These are phyloP conservation scores for Neoarthrinium moseri DNA, from an alignment of 2,329 filamentous ascomycete genomes.

Conservation along the genomic window DNA sequence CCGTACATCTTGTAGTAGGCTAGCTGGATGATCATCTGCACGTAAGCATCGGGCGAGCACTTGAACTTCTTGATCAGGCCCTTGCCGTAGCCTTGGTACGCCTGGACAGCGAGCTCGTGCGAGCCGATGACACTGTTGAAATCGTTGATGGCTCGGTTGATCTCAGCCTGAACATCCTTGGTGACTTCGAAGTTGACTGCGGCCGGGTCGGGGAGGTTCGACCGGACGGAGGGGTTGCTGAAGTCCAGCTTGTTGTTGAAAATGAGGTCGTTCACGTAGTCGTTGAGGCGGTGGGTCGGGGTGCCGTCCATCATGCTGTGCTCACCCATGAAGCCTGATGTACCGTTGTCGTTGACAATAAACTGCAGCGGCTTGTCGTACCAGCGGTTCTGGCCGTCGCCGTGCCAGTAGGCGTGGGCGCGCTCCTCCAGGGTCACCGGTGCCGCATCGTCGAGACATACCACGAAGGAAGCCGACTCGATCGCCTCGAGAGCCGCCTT, in stretches of 20 bases:
- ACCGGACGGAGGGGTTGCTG: slow-evolving; percentile 73
- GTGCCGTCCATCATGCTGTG: slow-evolving; percentile 99
- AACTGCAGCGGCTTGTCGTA: slow-evolving; percentile 98
- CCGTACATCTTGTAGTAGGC: slow-evolving; percentile 99
- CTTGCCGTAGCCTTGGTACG: slow-evolving; percentile 97
- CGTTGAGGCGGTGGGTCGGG: slow-evolving; percentile 93
- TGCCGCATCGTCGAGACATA: slow-evolving; percentile 89
- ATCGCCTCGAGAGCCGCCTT: slow-evolving; percentile 74
- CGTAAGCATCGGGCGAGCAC: slow-evolving; percentile 94
- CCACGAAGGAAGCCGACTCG: slow-evolving; percentile 84
- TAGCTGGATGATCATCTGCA: slow-evolving; percentile 97
- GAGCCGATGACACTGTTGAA: slow-evolving; percentile 79
- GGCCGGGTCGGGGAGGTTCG: slow-evolving; percentile 78
- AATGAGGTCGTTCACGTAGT: slow-evolving; percentile 89
- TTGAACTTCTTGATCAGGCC: slow-evolving; percentile 99
- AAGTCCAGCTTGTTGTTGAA: slow-evolving; percentile 95
- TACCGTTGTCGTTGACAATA: slow-evolving; percentile 97
- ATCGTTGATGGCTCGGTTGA: slow-evolving; percentile 74
- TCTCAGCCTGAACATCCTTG: slow-evolving; percentile 70
- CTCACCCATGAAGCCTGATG: slow-evolving; percentile 95
- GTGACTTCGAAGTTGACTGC: slow-evolving; percentile 77
- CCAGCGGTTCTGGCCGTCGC: slow-evolving; percentile 93
- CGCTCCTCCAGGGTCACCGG: slow-evolving; percentile 95
- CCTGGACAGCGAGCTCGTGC: slow-evolving; percentile 90
- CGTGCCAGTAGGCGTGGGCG: slow-evolving; percentile 96